phyloP scores from a whole-genome alignment of 768 basidiomycete species.

The Floccularia luteovirens region DNA sequence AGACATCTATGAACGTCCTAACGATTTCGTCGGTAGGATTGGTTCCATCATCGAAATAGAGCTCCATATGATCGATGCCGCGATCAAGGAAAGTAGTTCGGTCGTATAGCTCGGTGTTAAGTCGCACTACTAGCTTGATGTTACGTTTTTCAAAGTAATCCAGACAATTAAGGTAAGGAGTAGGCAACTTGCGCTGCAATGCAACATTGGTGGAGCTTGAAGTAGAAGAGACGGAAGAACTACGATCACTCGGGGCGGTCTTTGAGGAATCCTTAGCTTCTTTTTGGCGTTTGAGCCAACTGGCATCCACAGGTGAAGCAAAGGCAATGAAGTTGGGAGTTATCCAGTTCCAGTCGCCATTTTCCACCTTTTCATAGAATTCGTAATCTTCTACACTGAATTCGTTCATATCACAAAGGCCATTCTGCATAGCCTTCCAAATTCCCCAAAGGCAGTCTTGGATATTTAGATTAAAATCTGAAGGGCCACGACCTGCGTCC shows the following conservation, averaged over 20 bases:
- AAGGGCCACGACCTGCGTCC: constrained; percentile 88
- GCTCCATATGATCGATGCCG: constrained; percentile 83
- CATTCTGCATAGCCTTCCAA: constrained; percentile 88
- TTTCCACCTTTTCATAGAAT: constrained; percentile 91
- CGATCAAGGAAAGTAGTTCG: constrained; percentile 70
- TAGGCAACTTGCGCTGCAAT: constrained; percentile 69
- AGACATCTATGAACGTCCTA: constrained; percentile 80
- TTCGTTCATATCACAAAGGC: constrained; percentile 89
- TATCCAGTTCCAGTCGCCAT: constrained; percentile 95
- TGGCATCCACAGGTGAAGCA: constrained; percentile 80
- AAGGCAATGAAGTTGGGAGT: constrained; percentile 91
- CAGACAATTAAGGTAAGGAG: constrained; percentile 83
- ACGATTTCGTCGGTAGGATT: constrained; percentile 97
- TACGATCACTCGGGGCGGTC: constrained; percentile 13
- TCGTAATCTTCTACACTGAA: constrained; percentile 93
- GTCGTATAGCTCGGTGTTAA: constrained; percentile 93
- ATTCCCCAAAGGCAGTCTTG: constrained; percentile 88
- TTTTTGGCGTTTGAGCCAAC: constrained; percentile 73
- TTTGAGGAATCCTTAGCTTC: constrained; percentile 43
- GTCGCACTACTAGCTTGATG: constrained; percentile 85
- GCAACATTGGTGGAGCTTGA: constrained; percentile 39
- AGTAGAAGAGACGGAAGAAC: constrained; percentile 18
- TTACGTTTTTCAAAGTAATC: constrained; percentile 87
- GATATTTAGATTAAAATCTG: constrained; percentile 89
- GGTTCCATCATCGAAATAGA: constrained; percentile 97